Base-by-base conservation (phyloP, 2,329 filamentous ascomycete genomes). In the Phialophora expanda region DNA sequence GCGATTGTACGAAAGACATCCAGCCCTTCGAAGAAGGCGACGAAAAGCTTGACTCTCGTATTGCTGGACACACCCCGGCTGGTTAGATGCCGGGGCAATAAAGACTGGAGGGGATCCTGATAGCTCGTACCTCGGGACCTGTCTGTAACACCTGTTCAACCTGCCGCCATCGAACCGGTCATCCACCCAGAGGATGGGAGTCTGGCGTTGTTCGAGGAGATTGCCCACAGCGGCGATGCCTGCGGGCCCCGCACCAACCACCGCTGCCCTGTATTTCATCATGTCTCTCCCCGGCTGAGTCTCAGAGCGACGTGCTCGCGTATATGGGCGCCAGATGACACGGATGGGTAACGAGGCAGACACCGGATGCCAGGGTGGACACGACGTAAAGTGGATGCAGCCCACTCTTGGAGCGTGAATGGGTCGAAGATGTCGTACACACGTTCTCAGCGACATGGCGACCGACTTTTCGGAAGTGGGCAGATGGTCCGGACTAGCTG, bases 211-310 rank as follows among this genome's bases (percentile, higher is more conserved):
- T 82, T 88, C 85, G 20, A 89, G 79, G 20, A 89, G 76, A 71
- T 87, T 87, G n/a, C 87, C 86, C 26, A 89, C 79, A 6, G 83
- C 83, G 3, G 85, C 86, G 62, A 89, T 81, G 63, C 87, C 87
- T 51, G 84, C 84, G 3, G 85, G 83, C 17, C 86, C 86, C 62
- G 82, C 84, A 58, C 86, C 86, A 22, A 87, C 83, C 1, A 88
- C 85, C 1, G 87, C 81, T 2, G 85, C 85, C 57, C 80, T 81
- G 71, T 38, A 61, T 50, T 14, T 50, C 46, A 41, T 41, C 38
- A 5, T 41, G 14, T 41, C 38, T 7, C 38, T 41, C 38, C 7
- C 38, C 6, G 38, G 38, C 38, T 41, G 38, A 41, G 14, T 14
- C 38, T 41, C 38, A 41, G 38, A 41, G 38, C 14, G 17, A 41